Evolutionary conservation across 2,329 filamentous ascomycete species (phyloP).

Genomic region (Claviceps africana): DNA sequence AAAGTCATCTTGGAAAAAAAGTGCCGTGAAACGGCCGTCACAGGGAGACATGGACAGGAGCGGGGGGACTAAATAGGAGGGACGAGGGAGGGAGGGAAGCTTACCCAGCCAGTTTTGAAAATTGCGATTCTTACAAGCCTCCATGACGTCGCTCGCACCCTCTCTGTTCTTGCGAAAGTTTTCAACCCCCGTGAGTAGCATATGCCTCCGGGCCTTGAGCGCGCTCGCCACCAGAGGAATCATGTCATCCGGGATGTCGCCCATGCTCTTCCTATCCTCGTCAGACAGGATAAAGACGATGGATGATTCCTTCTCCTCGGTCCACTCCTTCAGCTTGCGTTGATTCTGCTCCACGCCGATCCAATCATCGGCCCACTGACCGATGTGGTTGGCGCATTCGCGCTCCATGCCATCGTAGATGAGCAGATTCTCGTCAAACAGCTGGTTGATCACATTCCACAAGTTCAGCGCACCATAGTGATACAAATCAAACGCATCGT

Average conservation of each 20-base stretch:
- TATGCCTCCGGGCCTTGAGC: slow-evolving; percentile 18
- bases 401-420: slow-evolving; percentile 16
- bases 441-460: slow-evolving; percentile 29
- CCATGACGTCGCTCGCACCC: slow-evolving; percentile 11
- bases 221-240: slow-evolving; percentile 18
- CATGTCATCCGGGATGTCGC: slow-evolving; percentile 16
- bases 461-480: slow-evolving; percentile 32
- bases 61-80: neutral
- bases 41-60: neutral
- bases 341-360: slow-evolving; percentile 15
- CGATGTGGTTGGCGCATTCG: slow-evolving; percentile 15
- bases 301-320: slow-evolving; percentile 5
- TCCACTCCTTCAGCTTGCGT: slow-evolving; percentile 18
- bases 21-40: neutral
- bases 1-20: neutral
- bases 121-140: slow-evolving; percentile 13
- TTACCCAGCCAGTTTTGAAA: slow-evolving; percentile 26
- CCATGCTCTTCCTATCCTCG: slow-evolving; percentile 16
- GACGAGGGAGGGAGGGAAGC: slow-evolving; percentile 2
- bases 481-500: slow-evolving; percentile 34
- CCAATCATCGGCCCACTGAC: slow-evolving; percentile 26
- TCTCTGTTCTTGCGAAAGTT: slow-evolving; percentile 4
- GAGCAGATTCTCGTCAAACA: slow-evolving; percentile 26
- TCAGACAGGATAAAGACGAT: slow-evolving; percentile 15
- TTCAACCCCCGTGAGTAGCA: slow-evolving; percentile 11